Base-by-base conservation (phyloP, 352 stramenopile genomes). In the Pythium guiyangense region DNA sequence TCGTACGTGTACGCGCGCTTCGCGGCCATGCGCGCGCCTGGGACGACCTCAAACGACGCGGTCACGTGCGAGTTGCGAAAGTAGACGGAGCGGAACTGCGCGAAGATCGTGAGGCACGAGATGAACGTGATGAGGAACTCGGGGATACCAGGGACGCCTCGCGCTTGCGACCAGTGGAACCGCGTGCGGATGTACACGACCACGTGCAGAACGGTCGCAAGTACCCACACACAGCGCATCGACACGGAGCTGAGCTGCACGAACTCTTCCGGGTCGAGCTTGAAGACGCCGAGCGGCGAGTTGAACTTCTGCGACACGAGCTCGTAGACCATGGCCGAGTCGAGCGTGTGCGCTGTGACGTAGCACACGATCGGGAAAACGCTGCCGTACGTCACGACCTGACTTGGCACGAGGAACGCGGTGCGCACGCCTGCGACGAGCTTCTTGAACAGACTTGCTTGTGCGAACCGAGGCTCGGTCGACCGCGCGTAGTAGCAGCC, bases 91-190 rank as follows among this genome's bases (percentile, higher is more conserved):
- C 52, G 52, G 29, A 59, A 56, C 45, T 61, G 48, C 1, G 52
- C 43, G 20, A 67, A 18, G 22, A 52, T 57, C 12, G 59, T 62
- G 22, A 62, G 45, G 4, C 34, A 39, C 8, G 57, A 58, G 11
- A 74, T 37, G 15, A 71, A 60, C 25, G 25, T 69, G 31, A 74
- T 29, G 2, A 53, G 49, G 46, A 67, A 68, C 43, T 71, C 67
- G n/a, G 59, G 54, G 5, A 69, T 44, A 0, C 59, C 57, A 12
- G 52, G 43, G 20, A 74, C 51, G 8, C 63, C 67, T 17, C 52
- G 39, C 1, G 37, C 42, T 4, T 64, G 49, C 10, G 60, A 63
- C 63, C 60, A 71, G 6, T 31, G 49, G 8, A 37, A 42, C 2
- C 52, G 42, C 1, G 54, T 66, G 11, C 31, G 25, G 2, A 68